A percentile compares a stretch with the other conserved stretches of the same genome.
phyloP scores from a whole-genome alignment of 2,329 filamentous ascomycete species.

The Knufia petricola region DNA sequence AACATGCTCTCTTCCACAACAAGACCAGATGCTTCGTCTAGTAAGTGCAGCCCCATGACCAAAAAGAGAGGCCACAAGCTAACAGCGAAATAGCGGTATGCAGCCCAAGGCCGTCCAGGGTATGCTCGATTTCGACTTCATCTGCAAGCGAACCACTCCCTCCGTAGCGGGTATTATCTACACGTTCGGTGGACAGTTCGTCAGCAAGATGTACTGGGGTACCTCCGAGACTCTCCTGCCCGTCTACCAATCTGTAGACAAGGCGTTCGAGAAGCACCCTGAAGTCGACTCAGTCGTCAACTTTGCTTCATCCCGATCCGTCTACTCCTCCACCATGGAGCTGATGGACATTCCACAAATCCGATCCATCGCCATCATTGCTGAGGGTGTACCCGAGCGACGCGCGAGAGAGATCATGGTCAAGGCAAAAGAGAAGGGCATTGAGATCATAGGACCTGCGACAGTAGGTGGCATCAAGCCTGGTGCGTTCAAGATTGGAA shows the following conservation, averaged over 20 bases:
- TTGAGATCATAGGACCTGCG: slow-evolving; percentile 96
- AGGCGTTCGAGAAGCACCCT: slow-evolving; percentile 91
- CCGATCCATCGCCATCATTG: slow-evolving; percentile 98
- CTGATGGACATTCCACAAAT: slow-evolving; percentile 95
- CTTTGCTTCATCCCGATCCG: slow-evolving; percentile 97
- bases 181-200: slow-evolving; percentile 98
- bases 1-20: slow-evolving; percentile 92
- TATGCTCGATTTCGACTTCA: slow-evolving; percentile 99
- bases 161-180: slow-evolving; percentile 99
- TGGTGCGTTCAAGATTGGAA: slow-evolving; percentile 98
- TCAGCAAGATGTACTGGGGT: slow-evolving; percentile 99
- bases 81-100: slow-evolving; percentile 55
- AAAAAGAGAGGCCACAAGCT: slow-evolving; percentile 70
- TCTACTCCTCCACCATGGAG: slow-evolving; percentile 98
- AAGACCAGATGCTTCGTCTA: slow-evolving; percentile 99
- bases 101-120: slow-evolving; percentile 87
- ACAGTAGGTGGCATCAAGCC: slow-evolving; percentile 99
- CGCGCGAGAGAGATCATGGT: slow-evolving; percentile 97
- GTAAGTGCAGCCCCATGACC: slow-evolving; percentile 38
- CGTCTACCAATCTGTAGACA: slow-evolving; percentile 88
- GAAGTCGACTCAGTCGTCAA: slow-evolving; percentile 98
- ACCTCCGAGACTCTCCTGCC: slow-evolving; percentile 97
- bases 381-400: slow-evolving; percentile 96
- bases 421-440: slow-evolving; percentile 93
- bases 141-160: slow-evolving; percentile 95